Percentiles rank a stretch among this genome's conserved stretches.
These are phyloP conservation scores for Adansonia gregorii DNA, from an alignment of 441 rosid genomes.

Conservation along the genomic window DNA sequence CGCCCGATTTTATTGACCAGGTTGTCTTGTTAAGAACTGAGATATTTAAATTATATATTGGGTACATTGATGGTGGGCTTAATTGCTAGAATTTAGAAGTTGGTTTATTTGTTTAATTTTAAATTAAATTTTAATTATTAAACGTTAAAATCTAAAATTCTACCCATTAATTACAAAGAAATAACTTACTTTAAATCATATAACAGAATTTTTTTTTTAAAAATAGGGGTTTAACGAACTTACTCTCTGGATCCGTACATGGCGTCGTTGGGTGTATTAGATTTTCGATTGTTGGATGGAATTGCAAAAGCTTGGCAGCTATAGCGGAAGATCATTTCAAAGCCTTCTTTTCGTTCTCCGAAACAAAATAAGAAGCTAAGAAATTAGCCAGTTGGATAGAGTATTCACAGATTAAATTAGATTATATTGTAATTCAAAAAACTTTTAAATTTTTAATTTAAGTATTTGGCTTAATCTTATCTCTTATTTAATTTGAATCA, in stretches of 20 bases:
- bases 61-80: not conserved
- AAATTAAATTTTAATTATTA: not conserved
- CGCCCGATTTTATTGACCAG: slow-evolving; percentile 27
- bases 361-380: not conserved
- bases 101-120: too few species aligned
- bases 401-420: too few species aligned
- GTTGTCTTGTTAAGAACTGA: not conserved
- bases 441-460: too few species aligned
- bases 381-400: too few species aligned
- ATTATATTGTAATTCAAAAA: too few species aligned
- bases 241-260: slow-evolving; percentile 72
- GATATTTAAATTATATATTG: not conserved
- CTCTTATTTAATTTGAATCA: too few species aligned
- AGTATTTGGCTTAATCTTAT: too few species aligned
- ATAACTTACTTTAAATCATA: too few species aligned
- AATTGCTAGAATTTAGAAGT: not conserved
- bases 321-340: not conserved
- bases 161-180: too few species aligned
- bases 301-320: not conserved
- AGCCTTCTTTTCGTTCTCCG: not conserved
- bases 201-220: too few species aligned
- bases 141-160: too few species aligned
- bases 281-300: not conserved
- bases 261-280: slow-evolving; percentile 16
- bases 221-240: slow-evolving; percentile 20